phyloP scores from a whole-genome alignment of 2,329 filamentous ascomycete species.

The Talaromyces amestolkiae region DNA sequence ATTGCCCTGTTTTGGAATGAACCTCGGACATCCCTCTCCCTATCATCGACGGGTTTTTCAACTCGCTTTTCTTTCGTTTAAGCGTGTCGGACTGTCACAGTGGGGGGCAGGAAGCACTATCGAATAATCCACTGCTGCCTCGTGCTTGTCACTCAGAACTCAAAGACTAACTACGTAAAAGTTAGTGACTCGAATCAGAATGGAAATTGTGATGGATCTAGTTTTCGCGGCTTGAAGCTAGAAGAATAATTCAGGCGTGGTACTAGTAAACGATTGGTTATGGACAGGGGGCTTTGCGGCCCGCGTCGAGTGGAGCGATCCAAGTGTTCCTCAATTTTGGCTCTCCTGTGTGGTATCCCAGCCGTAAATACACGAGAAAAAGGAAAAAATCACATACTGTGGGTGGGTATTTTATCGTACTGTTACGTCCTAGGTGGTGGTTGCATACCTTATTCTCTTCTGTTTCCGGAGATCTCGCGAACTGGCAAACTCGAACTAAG shows the following conservation, averaged over 20 bases:
- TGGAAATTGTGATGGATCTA: slow-evolving; percentile 6
- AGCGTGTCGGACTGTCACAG: neutral
- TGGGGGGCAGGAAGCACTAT: neutral
- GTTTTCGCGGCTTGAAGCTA: neutral
- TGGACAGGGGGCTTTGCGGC: neutral
- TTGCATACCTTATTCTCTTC: neutral
- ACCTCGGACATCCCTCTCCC: neutral
- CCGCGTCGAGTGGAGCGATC: slow-evolving; percentile 6
- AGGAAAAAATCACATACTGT: neutral
- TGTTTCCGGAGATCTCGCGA: neutral
- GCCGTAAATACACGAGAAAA: neutral
- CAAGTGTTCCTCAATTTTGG: slow-evolving; percentile 8
- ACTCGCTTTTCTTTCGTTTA: neutral
- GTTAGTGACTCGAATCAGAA: neutral
- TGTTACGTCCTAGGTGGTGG: neutral
- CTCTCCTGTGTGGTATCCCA: neutral
- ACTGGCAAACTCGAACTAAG: neutral
- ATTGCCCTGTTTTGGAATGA: neutral
- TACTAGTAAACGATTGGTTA: neutral
- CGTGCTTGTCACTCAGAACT: slow-evolving; percentile 7
- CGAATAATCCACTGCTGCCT: neutral
- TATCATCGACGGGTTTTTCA: neutral
- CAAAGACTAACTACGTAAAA: neutral
- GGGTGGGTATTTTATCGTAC: neutral
- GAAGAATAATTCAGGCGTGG: neutral